Base-by-base conservation (phyloP, 2,329 filamentous ascomycete species). In the Sporothrix mexicana region DNA sequence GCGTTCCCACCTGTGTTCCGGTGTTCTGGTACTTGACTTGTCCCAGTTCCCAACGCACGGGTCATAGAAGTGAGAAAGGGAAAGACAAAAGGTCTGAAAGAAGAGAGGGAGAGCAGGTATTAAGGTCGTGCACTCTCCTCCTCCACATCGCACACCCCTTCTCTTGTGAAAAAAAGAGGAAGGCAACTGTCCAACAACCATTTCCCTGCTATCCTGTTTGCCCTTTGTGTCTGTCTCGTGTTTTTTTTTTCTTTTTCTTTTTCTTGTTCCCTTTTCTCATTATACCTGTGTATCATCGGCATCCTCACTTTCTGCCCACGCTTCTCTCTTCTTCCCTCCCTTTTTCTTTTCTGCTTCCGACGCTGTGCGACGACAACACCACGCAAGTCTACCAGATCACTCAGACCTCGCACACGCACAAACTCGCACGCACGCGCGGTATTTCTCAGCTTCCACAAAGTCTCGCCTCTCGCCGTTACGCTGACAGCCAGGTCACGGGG, bases 51-150 rank as follows among this genome's bases (percentile, higher is more conserved):
- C 45, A n/a, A 67, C 62, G 64, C 66, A 69, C 66, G 10, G 67
- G 51, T 53, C 68, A n/a, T 6, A 41, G n/a, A 20, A 12, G n/a
- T n/a, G 30, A 61, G 30, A 61, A 10, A 23, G 8, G 23, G 17
- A 30, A 17, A 45, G 15, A 20, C 4, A 53, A 9, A 36, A 3
- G 30, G 30, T 36, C 30, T 36, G 30, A 36, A 36, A 36, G 30
- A 36, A 20, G n/a, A 53, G 2, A 45, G 9, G 10, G 15, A 25
- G 23, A 20, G n/a, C 12, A 59, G 53, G 20, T 70, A 55, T 70
- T 55, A 70, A 70, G 68, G 51, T 20, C 51, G 36, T 36, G 51
- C 41, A 23, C 17, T 70, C 25, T 45, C 68, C 66, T 70, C 62
- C 49, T 55, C 49, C 59, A 15, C 45, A 30, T 36, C 7, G 8